A percentile compares a stretch with the other conserved stretches of the same genome.
Evolutionary conservation across 2,329 filamentous ascomycete genomes (phyloP).

Genomic region (Acarospora socialis): DNA sequence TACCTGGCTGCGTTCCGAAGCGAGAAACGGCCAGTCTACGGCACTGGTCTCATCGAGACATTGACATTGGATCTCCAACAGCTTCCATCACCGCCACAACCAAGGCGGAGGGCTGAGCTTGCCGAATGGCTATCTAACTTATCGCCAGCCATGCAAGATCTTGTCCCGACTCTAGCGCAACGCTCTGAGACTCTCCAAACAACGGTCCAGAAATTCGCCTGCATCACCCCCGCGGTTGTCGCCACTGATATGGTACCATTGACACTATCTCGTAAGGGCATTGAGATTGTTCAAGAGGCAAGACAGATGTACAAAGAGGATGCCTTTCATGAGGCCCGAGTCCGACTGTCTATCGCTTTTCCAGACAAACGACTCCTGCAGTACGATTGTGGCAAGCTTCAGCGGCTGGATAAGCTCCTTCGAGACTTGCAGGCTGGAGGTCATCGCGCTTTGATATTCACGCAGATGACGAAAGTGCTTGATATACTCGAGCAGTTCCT

Average conservation of each 20-base stretch:
- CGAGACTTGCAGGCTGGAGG: conserved; percentile 77
- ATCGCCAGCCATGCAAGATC: conserved; percentile 46
- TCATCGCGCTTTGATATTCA: conserved; percentile 93
- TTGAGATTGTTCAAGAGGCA: conserved; percentile 42
- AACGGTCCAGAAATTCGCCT: conserved; percentile 75
- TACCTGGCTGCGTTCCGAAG: conserved; percentile 71
- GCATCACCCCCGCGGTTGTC: conserved; percentile 77
- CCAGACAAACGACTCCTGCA: conserved; percentile 92
- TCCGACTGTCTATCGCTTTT: conserved; percentile 88
- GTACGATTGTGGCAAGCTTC: conserved; percentile 94
- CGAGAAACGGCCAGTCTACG: conserved; percentile 68
- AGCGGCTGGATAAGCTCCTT: conserved; percentile 72
- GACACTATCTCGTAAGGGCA: conserved; percentile 46
- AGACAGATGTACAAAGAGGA: conserved; percentile 42
- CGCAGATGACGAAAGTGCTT: conserved; percentile 97
- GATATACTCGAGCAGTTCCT: conserved; percentile 96
- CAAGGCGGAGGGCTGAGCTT: conserved; percentile 46
- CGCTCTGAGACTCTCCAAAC: conserved; percentile 59
- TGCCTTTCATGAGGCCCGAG: conserved; percentile 85
- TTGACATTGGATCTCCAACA: conserved; percentile 50
- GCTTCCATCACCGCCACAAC: conserved; percentile 45
- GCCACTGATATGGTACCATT: conserved; percentile 61
- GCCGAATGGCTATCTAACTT: conserved; percentile 64
- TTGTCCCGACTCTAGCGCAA: conserved; percentile 62
- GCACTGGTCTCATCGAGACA: conserved; percentile 60